Conservation (phyloP, 2,329 filamentous ascomycete genomes). For the Fusarium luffae region DNA sequence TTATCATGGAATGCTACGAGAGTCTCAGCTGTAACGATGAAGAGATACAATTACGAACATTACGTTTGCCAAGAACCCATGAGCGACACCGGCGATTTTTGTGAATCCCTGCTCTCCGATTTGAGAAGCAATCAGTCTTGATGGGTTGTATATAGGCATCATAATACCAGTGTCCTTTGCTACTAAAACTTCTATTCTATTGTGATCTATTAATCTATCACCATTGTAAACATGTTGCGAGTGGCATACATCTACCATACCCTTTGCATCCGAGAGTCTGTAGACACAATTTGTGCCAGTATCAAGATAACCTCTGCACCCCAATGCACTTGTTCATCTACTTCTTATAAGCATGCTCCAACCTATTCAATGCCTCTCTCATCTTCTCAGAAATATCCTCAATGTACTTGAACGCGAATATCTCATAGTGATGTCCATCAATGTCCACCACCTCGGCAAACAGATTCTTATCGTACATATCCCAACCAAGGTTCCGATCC, state of each 20-base stretch:
- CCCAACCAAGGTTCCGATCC: conserved; percentile 61
- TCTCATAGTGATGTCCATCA: conserved; percentile 63
- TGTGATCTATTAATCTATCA: neutral
- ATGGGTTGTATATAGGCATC: no score
- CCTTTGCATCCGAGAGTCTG: neutral
- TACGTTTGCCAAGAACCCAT: neutral
- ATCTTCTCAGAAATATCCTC: conserved; percentile 45
- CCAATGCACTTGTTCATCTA: neutral
- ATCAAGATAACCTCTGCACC: neutral
- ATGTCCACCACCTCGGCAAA: conserved; percentile 60
- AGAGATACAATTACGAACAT: neutral
- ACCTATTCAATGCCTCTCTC: conserved; percentile 21
- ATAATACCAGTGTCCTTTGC: neutral
- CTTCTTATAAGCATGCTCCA: conserved; percentile 28
- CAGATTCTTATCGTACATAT: conserved; percentile 56
- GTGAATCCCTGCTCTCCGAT: neutral
- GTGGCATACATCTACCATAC: neutral
- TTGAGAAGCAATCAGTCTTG: neutral
- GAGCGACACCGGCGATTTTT: conserved; percentile 17
- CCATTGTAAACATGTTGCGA: neutral
- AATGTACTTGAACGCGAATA: conserved; percentile 53
- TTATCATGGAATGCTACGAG: neutral
- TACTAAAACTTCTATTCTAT: neutral
- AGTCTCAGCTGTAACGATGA: neutral
- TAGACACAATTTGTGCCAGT: neutral